A percentile compares a stretch with the other conserved stretches of the same genome.
Evolutionary conservation across 1,139 yeast species (phyloP).

Genomic region (Hyphopichia burtonii): DNA sequence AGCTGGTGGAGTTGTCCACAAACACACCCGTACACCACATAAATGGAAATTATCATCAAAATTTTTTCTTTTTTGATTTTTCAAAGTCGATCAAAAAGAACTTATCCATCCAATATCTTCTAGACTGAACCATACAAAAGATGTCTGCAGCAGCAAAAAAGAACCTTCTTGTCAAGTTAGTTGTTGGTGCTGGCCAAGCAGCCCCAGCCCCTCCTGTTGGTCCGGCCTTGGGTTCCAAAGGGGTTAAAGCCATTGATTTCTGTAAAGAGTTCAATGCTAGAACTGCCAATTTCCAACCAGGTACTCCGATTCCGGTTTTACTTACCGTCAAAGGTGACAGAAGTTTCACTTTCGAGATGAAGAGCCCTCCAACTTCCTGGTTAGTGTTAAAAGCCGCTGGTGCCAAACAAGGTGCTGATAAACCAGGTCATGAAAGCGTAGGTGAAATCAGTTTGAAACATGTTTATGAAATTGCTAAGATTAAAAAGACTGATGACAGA

Average conservation of each 20-base stretch:
- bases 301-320: constrained; percentile 85
- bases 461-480: constrained; percentile 90
- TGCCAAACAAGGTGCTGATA: constrained; percentile 73
- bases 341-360: constrained; percentile 79
- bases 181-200: constrained; percentile 98
- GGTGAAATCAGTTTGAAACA: constrained; percentile 86
- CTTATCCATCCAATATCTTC: no score
- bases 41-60: neutral
- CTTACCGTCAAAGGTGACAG: constrained; percentile 91
- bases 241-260: constrained; percentile 97
- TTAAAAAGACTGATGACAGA: constrained; percentile 82
- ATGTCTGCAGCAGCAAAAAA: constrained; percentile 32
- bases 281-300: constrained; percentile 82
- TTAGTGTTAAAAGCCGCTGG: constrained; percentile 81
- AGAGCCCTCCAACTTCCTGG: constrained; percentile 92
- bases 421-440: constrained; percentile 47
- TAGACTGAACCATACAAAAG: neutral
- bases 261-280: constrained; percentile 98
- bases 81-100: neutral
- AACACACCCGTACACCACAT: neutral
- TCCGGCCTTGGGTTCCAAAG: constrained; percentile 97
- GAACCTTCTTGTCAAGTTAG: constrained; percentile 71
- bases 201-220: constrained; percentile 99
- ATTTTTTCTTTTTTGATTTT: neutral
- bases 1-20: neutral